Conservation (phyloP, 2,329 filamentous ascomycete species). For the Byssoonygena ceratinophila region DNA sequence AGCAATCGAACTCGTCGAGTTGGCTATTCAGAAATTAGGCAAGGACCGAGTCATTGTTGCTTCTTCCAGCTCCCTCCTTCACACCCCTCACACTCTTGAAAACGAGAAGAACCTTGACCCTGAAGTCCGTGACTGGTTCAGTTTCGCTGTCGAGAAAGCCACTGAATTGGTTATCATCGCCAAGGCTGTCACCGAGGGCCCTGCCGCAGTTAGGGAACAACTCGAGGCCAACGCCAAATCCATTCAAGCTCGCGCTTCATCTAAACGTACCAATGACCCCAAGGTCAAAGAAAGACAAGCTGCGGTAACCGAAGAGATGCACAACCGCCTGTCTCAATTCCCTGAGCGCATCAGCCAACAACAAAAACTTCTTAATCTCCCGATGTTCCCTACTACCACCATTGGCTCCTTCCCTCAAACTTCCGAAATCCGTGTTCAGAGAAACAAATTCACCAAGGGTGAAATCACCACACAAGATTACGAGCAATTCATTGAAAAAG, state of each 20-base stretch:
- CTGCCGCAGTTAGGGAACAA: constrained; percentile 71
- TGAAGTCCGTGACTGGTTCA: constrained; percentile 96
- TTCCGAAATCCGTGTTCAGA: constrained; percentile 91
- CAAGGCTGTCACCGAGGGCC: constrained; percentile 91
- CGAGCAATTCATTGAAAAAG: constrained; percentile 98
- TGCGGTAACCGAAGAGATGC: constrained; percentile 70
- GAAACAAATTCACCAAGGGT: constrained; percentile 98
- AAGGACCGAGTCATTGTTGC: constrained; percentile 96
- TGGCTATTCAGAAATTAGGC: constrained; percentile 86
- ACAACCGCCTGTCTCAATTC: constrained; percentile 90
- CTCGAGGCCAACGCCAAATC: constrained; percentile 97
- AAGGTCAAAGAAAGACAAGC: constrained; percentile 93
- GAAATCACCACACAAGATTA: constrained; percentile 89
- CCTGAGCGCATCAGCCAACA: constrained; percentile 73
- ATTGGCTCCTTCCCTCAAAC: constrained; percentile 99
- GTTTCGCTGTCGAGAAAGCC: constrained; percentile 92
- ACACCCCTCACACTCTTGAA: constrained; percentile 94
- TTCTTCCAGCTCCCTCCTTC: constrained; percentile 93
- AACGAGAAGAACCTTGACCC: constrained; percentile 97
- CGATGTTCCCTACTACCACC: constrained; percentile 96
- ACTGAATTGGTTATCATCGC: constrained; percentile 83
- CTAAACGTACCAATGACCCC: constrained; percentile 91
- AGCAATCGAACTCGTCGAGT: constrained; percentile 82
- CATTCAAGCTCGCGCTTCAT: constrained; percentile 78
- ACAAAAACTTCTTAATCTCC: constrained; percentile 84